phyloP scores from a whole-genome alignment of 257 asterid species.

The Dorcoceras hygrometricum region DNA sequence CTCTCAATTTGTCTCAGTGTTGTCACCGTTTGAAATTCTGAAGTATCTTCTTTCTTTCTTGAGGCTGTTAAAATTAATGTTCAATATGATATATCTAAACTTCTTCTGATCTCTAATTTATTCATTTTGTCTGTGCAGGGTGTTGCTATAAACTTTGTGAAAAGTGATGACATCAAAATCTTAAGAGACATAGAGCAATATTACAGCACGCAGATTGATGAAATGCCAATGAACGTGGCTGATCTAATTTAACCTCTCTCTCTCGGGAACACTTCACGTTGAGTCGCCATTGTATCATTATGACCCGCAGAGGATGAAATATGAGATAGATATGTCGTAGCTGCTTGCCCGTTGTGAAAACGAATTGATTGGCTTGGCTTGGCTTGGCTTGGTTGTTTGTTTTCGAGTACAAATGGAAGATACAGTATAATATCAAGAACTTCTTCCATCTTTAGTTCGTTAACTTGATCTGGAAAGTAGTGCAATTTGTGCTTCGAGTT shows the following conservation, averaged over 20 bases:
- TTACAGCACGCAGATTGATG: conserved; percentile 94
- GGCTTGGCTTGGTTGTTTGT: neutral
- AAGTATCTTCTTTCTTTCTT: neutral
- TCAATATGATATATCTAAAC: neutral
- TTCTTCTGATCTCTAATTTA: neutral
- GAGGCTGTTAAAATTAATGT: neutral
- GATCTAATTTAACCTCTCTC: conserved; percentile 48
- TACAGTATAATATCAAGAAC: neutral
- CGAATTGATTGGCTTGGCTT: neutral
- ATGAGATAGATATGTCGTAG: conserved; percentile 18
- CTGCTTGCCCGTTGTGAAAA: neutral
- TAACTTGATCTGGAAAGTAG: too few species aligned
- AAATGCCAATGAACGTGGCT: conserved; percentile 98
- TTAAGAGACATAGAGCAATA: conserved; percentile 91
- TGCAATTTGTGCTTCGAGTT: too few species aligned
- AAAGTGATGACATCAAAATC: conserved; percentile 89
- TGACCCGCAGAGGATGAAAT: conserved; percentile 9
- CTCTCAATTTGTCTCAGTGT: neutral
- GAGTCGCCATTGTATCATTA: neutral
- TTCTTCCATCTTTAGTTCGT: too few species aligned
- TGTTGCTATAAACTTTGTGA: conserved; percentile 93
- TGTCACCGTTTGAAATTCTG: neutral
- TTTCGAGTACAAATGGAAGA: neutral
- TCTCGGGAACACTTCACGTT: neutral
- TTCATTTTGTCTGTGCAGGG: conserved; percentile 51